These are phyloP conservation scores for Nakazawaea populi DNA, from an alignment of 805 yeast genomes.

Conservation along the genomic window DNA sequence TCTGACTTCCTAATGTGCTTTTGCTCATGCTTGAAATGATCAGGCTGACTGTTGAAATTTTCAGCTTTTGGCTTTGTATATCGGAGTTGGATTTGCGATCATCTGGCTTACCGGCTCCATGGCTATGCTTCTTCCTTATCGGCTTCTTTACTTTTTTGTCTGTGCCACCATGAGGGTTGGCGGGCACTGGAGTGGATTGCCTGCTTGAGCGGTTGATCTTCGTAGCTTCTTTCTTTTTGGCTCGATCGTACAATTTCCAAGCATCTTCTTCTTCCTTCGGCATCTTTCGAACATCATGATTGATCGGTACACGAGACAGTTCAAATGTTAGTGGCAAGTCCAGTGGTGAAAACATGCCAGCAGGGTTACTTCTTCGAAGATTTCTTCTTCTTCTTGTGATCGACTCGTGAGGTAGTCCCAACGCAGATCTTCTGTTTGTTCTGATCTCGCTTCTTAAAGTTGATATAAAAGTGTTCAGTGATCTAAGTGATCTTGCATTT, in stretches of 20 bases:
- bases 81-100: background rate
- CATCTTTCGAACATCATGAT: slow-evolving; percentile 9
- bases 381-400: background rate
- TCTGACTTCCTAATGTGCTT: background rate
- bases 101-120: background rate
- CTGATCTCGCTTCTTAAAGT: slow-evolving; percentile 19
- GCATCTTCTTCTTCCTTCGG: slow-evolving; percentile 18
- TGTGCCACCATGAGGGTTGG: slow-evolving; percentile 14
- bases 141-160: slow-evolving; percentile 11
- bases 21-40: slow-evolving; percentile 2
- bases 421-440: slow-evolving; percentile 14
- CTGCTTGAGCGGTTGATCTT: background rate
- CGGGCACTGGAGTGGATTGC: background rate
- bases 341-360: slow-evolving; percentile 7
- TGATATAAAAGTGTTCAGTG: slow-evolving; percentile 14
- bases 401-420: slow-evolving; percentile 15
- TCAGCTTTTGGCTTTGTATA: background rate
- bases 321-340: background rate
- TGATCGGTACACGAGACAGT: background rate
- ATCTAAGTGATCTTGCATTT: slow-evolving; percentile 3
- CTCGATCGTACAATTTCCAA: slow-evolving; percentile 23
- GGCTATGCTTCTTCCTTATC: slow-evolving; percentile 5
- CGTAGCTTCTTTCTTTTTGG: slow-evolving; percentile 11
- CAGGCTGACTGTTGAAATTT: background rate
- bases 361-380: background rate